phyloP scores from a whole-genome alignment of 2,329 filamentous ascomycete species.

The Pestalotiopsis sp. region DNA sequence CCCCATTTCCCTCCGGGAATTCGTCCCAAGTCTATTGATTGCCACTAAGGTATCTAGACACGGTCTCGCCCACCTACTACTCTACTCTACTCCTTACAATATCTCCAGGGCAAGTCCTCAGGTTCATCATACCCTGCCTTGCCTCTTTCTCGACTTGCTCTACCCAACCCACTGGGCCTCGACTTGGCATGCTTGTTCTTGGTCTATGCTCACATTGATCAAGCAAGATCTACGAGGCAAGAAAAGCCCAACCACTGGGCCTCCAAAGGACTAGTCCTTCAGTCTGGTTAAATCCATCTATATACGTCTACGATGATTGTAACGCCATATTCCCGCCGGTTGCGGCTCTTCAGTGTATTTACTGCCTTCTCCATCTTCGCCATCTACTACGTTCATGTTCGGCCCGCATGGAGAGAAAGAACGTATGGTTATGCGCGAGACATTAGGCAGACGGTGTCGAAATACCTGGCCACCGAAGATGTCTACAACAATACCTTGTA shows the following conservation, averaged over 20 bases:
- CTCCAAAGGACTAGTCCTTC: background rate
- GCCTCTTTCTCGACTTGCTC: background rate
- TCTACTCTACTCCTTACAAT: background rate
- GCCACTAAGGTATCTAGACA: background rate
- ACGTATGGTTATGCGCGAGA: conserved; percentile 31
- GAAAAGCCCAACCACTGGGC: background rate
- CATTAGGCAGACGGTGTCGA: conserved; percentile 31
- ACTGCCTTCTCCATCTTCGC: conserved; percentile 25
- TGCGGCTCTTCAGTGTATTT: conserved; percentile 30
- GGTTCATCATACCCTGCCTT: background rate
- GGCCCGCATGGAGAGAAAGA: conserved; percentile 27
- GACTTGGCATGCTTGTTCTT: background rate
- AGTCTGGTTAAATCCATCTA: background rate
- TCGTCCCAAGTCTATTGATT: background rate
- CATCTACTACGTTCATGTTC: conserved; percentile 26
- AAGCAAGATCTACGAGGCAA: background rate
- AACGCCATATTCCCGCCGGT: conserved; percentile 30
- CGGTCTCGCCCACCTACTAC: background rate
- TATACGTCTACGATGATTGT: conserved; percentile 27
- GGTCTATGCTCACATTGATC: background rate
- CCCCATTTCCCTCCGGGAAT: too few species aligned
- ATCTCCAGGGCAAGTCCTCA: background rate
- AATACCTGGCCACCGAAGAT: conserved; percentile 25
- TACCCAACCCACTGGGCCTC: background rate
- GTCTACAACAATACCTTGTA: conserved; percentile 45